Conservation (phyloP, 2,329 filamentous ascomycete genomes). For the Diplodia mutila region DNA sequence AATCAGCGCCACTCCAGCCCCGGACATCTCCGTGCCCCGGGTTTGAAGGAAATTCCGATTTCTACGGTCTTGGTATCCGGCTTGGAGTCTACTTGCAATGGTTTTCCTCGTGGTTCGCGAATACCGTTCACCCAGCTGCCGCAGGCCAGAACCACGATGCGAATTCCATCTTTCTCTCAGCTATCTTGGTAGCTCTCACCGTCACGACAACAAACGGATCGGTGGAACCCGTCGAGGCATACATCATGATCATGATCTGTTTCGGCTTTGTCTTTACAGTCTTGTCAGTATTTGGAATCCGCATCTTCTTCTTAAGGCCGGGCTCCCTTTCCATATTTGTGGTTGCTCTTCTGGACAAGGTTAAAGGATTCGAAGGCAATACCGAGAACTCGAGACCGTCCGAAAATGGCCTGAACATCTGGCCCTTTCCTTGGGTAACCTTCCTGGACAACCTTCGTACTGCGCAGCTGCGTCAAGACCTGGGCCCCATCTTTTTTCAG, state of each 20-base stretch:
- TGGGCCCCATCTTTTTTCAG: too few relatives aligned
- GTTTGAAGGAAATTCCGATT: slow-evolving; percentile 36
- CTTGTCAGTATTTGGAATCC: not conserved
- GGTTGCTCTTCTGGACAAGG: not conserved
- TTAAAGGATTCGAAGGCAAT: too few relatives aligned
- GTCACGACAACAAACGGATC: slow-evolving; percentile 25
- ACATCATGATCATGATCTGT: slow-evolving; percentile 33
- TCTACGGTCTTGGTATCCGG: slow-evolving; percentile 41
- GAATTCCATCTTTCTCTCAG: slow-evolving; percentile 31
- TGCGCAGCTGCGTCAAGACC: too few relatives aligned
- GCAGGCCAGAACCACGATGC: slow-evolving; percentile 28
- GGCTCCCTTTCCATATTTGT: not conserved
- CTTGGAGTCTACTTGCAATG: slow-evolving; percentile 39
- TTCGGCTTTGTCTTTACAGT: slow-evolving; percentile 28
- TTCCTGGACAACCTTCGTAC: too few relatives aligned
- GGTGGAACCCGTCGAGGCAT: slow-evolving; percentile 32
- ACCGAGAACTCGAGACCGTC: too few relatives aligned
- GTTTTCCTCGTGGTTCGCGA: slow-evolving; percentile 34
- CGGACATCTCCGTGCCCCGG: not conserved
- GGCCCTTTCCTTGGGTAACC: too few relatives aligned
- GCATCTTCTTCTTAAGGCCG: not conserved
- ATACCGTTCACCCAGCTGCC: slow-evolving; percentile 33
- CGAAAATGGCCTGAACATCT: too few relatives aligned
- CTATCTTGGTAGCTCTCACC: slow-evolving; percentile 33
- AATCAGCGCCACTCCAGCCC: too few relatives aligned